phyloP scores from a whole-genome alignment of 2,329 filamentous ascomycete genomes.

The Emmonsiellopsis sp. region DNA sequence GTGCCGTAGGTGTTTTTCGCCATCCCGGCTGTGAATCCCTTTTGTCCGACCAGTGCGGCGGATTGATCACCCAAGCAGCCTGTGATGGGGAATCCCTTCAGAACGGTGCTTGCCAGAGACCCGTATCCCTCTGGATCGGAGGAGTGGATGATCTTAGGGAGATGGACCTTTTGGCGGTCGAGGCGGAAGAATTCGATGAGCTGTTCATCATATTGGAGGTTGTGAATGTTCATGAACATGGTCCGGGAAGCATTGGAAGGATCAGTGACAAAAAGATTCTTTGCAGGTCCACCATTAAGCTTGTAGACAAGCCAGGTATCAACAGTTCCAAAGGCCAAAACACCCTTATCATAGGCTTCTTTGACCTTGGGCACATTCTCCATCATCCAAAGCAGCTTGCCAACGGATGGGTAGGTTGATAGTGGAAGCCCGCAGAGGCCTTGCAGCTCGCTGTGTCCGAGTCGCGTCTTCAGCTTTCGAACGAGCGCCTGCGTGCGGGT shows the following conservation, averaged over 20 bases:
- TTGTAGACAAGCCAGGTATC: slow-evolving; percentile 83
- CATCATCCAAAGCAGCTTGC: slow-evolving; percentile 77
- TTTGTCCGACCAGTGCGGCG: slow-evolving; percentile 77
- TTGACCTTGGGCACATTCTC: slow-evolving; percentile 60
- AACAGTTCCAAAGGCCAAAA: slow-evolving; percentile 75
- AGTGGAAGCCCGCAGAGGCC: slow-evolving; percentile 71
- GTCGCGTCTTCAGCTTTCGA: slow-evolving; percentile 61
- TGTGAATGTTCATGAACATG: slow-evolving; percentile 88
- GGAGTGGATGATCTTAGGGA: slow-evolving; percentile 78
- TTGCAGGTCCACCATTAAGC: slow-evolving; percentile 60
- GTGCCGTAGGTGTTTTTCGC: slow-evolving; percentile 92
- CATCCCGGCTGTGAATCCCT: slow-evolving; percentile 69
- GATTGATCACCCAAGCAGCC: slow-evolving; percentile 83
- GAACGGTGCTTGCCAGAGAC: slow-evolving; percentile 27
- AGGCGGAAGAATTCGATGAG: slow-evolving; percentile 73
- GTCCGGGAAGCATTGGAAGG: slow-evolving; percentile 84
- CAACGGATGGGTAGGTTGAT: slow-evolving; percentile 79
- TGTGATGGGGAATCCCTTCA: slow-evolving; percentile 45
- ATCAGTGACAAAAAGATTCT: slow-evolving; percentile 70
- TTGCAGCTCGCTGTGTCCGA: slow-evolving; percentile 58
- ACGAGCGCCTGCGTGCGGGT: slow-evolving; percentile 70
- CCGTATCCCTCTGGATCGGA: slow-evolving; percentile 48
- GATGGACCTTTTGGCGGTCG: slow-evolving; percentile 54
- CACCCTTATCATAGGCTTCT: slow-evolving; percentile 66
- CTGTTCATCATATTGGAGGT: slow-evolving; percentile 66